Conservation (phyloP, 2,329 filamentous ascomycete genomes). For the Polychaeton citri region DNA sequence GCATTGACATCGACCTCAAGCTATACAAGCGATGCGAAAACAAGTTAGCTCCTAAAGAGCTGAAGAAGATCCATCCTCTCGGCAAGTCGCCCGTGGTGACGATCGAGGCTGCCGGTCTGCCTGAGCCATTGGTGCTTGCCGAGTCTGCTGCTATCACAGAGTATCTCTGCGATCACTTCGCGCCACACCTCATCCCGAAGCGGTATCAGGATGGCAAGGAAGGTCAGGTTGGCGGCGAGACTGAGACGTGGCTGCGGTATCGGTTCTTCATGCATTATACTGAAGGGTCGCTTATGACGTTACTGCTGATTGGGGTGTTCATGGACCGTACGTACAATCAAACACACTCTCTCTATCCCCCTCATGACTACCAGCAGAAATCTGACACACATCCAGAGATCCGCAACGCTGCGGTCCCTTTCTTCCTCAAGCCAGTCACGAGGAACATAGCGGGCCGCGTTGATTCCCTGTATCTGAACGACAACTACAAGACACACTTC, state of each 20-base stretch:
- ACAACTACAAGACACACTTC: conserved; percentile 36
- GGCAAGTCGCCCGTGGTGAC: conserved; percentile 76
- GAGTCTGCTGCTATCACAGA: conserved; percentile 73
- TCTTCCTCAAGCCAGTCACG: conserved; percentile 56
- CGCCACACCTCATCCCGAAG: conserved; percentile 36
- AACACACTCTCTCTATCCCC: not conserved
- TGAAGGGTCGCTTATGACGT: conserved; percentile 71
- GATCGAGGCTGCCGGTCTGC: conserved; percentile 35
- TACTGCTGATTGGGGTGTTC: conserved; percentile 52
- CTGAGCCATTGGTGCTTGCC: conserved; percentile 50
- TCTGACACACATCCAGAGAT: conserved; percentile 11
- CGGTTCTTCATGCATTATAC: conserved; percentile 68
- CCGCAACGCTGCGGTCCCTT: conserved; percentile 44
- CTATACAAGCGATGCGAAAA: conserved; percentile 57
- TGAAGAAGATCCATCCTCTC: conserved; percentile 68
- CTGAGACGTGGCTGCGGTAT: conserved; percentile 47
- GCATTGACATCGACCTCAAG: conserved; percentile 63
- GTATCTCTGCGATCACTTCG: conserved; percentile 63
- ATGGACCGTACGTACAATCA: conserved; percentile 38
- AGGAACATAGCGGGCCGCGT: conserved; percentile 38
- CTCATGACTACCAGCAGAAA: not conserved
- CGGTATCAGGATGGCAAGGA: conserved; percentile 41
- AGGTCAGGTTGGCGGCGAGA: conserved; percentile 43
- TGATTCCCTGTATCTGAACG: conserved; percentile 30
- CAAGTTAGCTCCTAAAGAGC: conserved; percentile 58